These are phyloP conservation scores for Kodamaea alishanica DNA, from an alignment of 1,139 yeast genomes.

Conservation along the genomic window DNA sequence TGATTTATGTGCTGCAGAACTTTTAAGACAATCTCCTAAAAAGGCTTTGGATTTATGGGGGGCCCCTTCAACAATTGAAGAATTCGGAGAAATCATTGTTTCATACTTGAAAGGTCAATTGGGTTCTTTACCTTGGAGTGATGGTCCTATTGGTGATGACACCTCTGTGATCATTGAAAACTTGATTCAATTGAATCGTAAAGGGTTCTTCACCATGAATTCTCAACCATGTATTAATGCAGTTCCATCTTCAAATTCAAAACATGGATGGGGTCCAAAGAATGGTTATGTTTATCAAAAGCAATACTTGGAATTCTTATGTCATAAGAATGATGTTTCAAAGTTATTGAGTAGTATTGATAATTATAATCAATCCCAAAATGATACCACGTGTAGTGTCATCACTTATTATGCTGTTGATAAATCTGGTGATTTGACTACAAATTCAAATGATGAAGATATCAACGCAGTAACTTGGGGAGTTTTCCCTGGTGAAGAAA, in stretches of 20 bases:
- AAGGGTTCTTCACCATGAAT: constrained; percentile 77
- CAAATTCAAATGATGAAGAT: constrained; percentile 70
- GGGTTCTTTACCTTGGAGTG: constrained; percentile 90
- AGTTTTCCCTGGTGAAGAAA: constrained; percentile 88
- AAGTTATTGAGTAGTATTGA: constrained; percentile 37
- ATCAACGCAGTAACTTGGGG: constrained; percentile 99
- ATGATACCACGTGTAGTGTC: constrained; percentile 38
- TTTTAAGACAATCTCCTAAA: constrained; percentile 74
- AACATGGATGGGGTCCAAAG: constrained; percentile 94
- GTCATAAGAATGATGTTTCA: constrained; percentile 55
- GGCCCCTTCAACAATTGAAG: constrained; percentile 55
- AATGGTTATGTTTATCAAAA: constrained; percentile 94
- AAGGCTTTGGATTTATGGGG: constrained; percentile 89
- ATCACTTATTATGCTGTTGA: constrained; percentile 82
- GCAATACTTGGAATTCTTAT: constrained; percentile 82
- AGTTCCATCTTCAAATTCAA: constrained; percentile 60
- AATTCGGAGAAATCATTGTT: constrained; percentile 59
- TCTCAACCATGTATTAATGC: constrained; percentile 96
- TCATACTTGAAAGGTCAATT: constrained; percentile 67
- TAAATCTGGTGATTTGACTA: constrained; percentile 51
- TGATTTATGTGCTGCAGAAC: constrained; percentile 73
- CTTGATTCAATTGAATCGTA: constrained; percentile 58
- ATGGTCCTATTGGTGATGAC: constrained; percentile 80
- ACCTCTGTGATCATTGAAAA: constrained; percentile 59
- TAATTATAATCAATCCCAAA: constrained; percentile 31